Conservation (phyloP, 495 filamentous ascomycete species). For the Sporormia fimetaria region DNA sequence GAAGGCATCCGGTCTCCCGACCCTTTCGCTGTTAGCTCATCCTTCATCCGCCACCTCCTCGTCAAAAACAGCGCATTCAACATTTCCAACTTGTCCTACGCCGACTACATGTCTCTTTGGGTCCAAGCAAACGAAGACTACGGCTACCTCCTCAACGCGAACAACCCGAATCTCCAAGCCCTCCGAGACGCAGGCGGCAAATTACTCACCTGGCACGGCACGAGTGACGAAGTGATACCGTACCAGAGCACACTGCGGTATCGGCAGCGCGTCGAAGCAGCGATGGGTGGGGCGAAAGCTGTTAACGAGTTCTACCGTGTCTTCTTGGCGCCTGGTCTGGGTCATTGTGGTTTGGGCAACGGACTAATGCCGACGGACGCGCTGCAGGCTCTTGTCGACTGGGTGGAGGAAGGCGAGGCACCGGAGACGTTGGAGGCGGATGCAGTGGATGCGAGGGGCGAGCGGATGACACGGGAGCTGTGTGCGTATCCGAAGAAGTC, state of each 20-base stretch:
- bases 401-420: constrained; percentile 35
- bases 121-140: constrained; percentile 26
- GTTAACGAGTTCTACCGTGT: constrained; percentile 32
- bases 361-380: constrained; percentile 21
- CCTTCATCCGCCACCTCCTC: constrained; percentile 20
- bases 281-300: constrained; percentile 21
- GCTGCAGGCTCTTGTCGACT: constrained; percentile 31
- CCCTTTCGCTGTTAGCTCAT: constrained; percentile 15
- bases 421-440: constrained; percentile 28
- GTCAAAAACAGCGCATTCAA: constrained; percentile 21
- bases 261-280: constrained; percentile 24
- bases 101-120: constrained; percentile 25
- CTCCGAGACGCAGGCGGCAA: constrained; percentile 36
- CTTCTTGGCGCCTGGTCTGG: constrained; percentile 32
- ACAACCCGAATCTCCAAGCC: constrained; percentile 35
- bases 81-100: constrained; percentile 11
- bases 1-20: constrained; percentile 2
- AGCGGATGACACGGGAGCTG: constrained; percentile 11
- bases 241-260: constrained; percentile 27
- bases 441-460: constrained; percentile 6
- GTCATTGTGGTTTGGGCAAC: constrained; percentile 25
- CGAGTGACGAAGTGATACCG: constrained; percentile 24
- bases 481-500: constrained; percentile 13
- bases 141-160: constrained; percentile 29
- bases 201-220: constrained; percentile 39